Base-by-base conservation (phyloP, 805 yeast species). In the Lachancea meyersii region DNA sequence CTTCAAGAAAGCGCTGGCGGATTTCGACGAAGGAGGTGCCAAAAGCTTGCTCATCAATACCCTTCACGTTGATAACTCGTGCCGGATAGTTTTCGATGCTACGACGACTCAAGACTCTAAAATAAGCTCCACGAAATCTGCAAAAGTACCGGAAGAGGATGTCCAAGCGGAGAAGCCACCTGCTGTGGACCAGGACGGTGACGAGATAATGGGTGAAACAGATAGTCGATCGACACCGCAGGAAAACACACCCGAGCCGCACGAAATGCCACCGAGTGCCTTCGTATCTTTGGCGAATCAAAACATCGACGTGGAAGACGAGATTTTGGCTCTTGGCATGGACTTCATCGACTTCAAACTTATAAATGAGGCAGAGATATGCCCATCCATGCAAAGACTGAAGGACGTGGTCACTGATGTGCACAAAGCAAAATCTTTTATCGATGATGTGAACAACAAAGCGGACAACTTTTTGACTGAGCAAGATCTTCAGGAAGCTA, bases 11-110 rank as follows among this genome's bases (percentile, higher is more conserved):
- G 82, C 86, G 0, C 65, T 83, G 38, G 78, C 87, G 0, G 89
- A 82, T 40, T 83, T 83, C 52, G 93, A 84, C 58, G 91, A 83
- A 64, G 89, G 89, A 31, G 91, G 93, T 2, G 81, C 91, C 6
- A 83, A 80, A 54, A 76, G 85, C 46, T 65, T 84, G 38, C 61
- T 83, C 33, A 57, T 81, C 48, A 83, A 83, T 48, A 76, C 85
- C 0, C 68, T 83, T 35, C 69, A 70, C 47, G 67, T 79, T 13
- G 81, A 82, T 51, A 43, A 58, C 1, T 53, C 71, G 1, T 76
- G 79, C 0, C 62, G 82, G 51, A 79, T 83, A 3, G 76, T 81
- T 1, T 82, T 83, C 54, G 91, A 80, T 54, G 86, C 86, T 21
- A 67, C 67, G 6, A 57, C 63, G 7, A 46, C 35, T 19, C 39